phyloP scores from a whole-genome alignment of 164 flowering plant species.

The Aristolochia californica region DNA sequence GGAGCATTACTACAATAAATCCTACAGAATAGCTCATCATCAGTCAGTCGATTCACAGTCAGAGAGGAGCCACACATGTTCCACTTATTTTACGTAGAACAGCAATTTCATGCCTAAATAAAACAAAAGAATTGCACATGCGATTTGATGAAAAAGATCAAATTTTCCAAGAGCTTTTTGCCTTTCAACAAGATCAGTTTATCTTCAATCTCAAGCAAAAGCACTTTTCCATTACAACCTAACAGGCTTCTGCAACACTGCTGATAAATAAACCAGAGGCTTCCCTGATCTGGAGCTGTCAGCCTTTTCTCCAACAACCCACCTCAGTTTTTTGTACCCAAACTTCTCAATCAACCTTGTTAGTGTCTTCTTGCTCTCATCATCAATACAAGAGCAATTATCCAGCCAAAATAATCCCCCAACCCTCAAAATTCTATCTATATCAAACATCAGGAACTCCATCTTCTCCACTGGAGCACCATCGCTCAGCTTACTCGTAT shows the following conservation, averaged over 20 bases:
- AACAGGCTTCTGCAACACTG: constrained; percentile 85
- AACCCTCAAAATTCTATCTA: constrained; percentile 71
- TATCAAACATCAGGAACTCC: constrained; percentile 93
- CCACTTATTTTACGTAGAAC: constrained; percentile 23
- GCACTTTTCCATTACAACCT: constrained; percentile 31
- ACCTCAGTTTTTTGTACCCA: constrained; percentile 88
- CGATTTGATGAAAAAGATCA: too few relatives aligned
- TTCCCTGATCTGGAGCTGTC: constrained; percentile 46
- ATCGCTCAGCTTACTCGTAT: constrained; percentile 50
- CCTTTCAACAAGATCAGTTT: too few relatives aligned
- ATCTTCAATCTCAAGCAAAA: constrained; percentile 2
- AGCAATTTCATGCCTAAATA: constrained; percentile 15
- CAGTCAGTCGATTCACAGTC: constrained; percentile 17
- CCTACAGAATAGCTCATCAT: constrained; percentile 1
- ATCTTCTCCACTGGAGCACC: constrained; percentile 60
- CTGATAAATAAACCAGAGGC: constrained; percentile 71
- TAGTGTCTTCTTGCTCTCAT: constrained; percentile 55
- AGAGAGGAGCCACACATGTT: constrained; percentile 10
- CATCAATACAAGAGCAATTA: constrained; percentile 60
- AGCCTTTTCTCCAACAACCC: constrained; percentile 81
- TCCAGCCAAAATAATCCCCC: constrained; percentile 95
- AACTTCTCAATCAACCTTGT: constrained; percentile 77
- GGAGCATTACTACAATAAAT: not conserved
- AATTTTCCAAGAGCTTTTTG: too few relatives aligned
- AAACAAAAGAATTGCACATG: constrained; percentile 15